Base-by-base conservation (phyloP, 2,329 filamentous ascomycete species). In the Pseudonectria buxi region DNA sequence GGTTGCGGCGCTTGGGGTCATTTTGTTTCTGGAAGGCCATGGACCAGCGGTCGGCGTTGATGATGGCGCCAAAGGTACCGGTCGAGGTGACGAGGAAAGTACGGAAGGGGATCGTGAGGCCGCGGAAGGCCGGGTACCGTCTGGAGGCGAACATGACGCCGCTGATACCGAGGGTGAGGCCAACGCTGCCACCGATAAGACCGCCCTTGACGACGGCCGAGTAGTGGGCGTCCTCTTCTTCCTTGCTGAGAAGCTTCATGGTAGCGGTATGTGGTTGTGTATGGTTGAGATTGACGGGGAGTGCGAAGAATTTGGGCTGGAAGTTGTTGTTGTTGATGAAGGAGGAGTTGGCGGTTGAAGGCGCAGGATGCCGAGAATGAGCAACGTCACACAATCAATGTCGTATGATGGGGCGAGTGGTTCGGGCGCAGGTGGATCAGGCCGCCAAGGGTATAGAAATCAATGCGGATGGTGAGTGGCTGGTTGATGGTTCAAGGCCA, bases 181-280 rank as follows among this genome's bases (percentile, higher is more conserved):
- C 89, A 29, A 78, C 51, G 10, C 72, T 35, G 45, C 85, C 85
- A 47, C 90, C 92, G 45, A 84, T 63, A 45, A 78, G 56, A 51
- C 92, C 90, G 49, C 88, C 89, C 58, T 78, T 81, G 49, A 96
- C 57, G 42, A 94, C 92, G 40, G 75, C 69, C 59, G 71, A 67
- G 76, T 94, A 95, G 74, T 95, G 89, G 35, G 76, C 85, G 41
- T 72, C 62, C 67, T 95, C 89, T 68, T 95, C 86, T 76, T 95
- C 87, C 61, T 90, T 87, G 53, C 85, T 94, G 59, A 96, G 75
- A 58, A 96, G 72, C 82, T 95, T 96, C 92, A 96, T 98, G 45
- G 33, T 72, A 63, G 51, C 46, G 48, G 47, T 27, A 42, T 35
- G 36, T 34, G 43, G 35, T 24, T 29, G 32, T 29, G 11, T 32